These are phyloP conservation scores for Grigorovia transvaalensis DNA, from an alignment of 805 yeast species.

Conservation along the genomic window DNA sequence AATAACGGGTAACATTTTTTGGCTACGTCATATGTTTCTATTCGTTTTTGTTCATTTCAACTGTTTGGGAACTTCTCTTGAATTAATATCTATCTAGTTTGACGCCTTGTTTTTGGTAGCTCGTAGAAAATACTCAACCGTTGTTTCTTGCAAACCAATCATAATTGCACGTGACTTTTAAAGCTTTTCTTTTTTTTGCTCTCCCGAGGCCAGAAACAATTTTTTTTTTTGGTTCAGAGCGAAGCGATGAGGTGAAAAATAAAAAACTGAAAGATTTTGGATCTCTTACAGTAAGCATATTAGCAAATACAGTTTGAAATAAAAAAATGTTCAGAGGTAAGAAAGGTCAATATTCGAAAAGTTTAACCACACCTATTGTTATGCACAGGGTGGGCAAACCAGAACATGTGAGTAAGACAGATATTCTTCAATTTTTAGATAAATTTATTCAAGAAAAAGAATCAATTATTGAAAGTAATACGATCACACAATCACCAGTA, in stretches of 20 bases:
- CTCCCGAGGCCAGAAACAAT: no score
- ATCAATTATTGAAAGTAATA: constrained; percentile 6
- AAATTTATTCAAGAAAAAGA: constrained; percentile 22
- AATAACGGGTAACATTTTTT: no score
- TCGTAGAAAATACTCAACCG: no score
- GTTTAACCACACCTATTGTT: constrained; percentile 23
- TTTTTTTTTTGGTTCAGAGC: background rate
- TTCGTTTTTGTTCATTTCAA: no score
- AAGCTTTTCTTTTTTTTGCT: background rate
- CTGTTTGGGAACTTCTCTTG: no score
- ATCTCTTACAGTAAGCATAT: no score
- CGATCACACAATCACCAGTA: background rate
- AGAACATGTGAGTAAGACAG: constrained; percentile 19
- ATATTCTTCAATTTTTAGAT: constrained; percentile 20
- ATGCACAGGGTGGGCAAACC: constrained; percentile 17
- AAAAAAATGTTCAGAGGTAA: constrained; percentile 4
- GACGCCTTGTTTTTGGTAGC: no score
- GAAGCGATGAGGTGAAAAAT: background rate
- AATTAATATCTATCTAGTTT: no score
- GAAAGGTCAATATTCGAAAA: constrained; percentile 11
- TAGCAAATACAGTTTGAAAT: no score
- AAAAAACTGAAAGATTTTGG: background rate
- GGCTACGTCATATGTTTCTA: no score
- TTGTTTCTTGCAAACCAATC: no score
- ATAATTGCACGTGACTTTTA: background rate